Base-by-base conservation (phyloP, 495 filamentous ascomycete species). In the Aspergillus diversus region DNA sequence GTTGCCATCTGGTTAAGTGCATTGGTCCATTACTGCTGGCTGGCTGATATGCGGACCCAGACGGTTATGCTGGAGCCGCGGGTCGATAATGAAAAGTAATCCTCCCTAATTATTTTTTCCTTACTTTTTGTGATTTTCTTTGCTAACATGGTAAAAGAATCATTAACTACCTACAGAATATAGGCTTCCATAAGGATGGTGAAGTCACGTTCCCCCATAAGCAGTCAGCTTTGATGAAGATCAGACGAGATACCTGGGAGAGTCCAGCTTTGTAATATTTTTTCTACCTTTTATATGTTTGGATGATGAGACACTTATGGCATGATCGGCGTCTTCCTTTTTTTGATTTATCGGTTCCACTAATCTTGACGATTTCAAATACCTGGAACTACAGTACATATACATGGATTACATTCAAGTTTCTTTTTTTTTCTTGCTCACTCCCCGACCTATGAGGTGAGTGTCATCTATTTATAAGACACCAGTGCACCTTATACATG, bases 181-280 rank as follows among this genome's bases (percentile, higher is more conserved):
- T 82, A 3, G 95, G 95, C 5, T 99, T 97, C 69, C 86, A 89
- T 57, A 97, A 95, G 71, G 92, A 98, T 73, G 88, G 85, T 56
- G 91, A 97, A 71, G 82, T 98, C 43, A 84, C 86, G 13, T 95
- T 99, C 68, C 90, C 94, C 16, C 93, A 98, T 73, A 99, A 98
- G 75, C 92, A 96, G 72, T 85, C 92, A 3, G 94, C 93, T 65
- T 81, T 96, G 65, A 90, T 97, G 80, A 90, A 89, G 73, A 84
- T 97, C 51, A 82, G 84, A 68, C 80, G 95, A 61, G 93, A 97
- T 62, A 84, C 79, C 31, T 99, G 94, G 91, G 85, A 91, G 55
- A 87, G 86, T 4, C 95, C 94, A n/a, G 84, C 78, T 33, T 68
- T 92, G 51, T 96, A 72, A 85, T 49, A 27, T n/a, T 15, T 48